Evolutionary conservation across 257 asterid species (phyloP), one percentile per base, ranked within the genome.

Genomic region (Fraxinus americana): DNA sequence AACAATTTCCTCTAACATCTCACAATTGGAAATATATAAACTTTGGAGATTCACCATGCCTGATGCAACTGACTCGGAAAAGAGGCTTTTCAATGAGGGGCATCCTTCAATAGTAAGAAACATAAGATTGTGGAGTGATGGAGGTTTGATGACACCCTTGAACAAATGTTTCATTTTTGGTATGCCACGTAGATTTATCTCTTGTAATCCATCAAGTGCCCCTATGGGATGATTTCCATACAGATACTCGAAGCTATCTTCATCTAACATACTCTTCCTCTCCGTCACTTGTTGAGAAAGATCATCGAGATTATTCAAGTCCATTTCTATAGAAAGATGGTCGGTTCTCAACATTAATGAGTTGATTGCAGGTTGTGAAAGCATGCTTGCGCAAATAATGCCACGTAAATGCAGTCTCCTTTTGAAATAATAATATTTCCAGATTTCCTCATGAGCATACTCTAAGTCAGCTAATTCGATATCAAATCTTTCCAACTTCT

Each of bases 151-250:
- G 45, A n/a, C 41, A 25, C 71, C 30, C 66, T 14, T 57, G 48
- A 34, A 70, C 63, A 77, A 57, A 27, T 39, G 23, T n/a, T 36
- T 52, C 76, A 77, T 50, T 14, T 39, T 29, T n/a, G 75, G 81
- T 23, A 70, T 10, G 30, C 45, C 38, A n/a, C 2, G 3, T 17
- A 77, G 52, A 30, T 14, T 0, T 21, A 77, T 16, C 70, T 70
- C 71, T 35, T 50, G 54, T 21, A 77, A 71, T 35, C 43, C 11
- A 7, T 32, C 63, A 52, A 52, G 70, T 12, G 80, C 45, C 38
- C 75, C 80, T 11, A 6, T 21, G 23, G 30, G 80, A 68, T 23
- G 17, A 68, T 48, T 5, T 34, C 32, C 21, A 27, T 11, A 16
- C 38, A 41, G 54, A n/a, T 14, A 50, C 21, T 32, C 39, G 2